Evolutionary conservation across 371 early-diverging fungal species (phyloP).

Genomic region (Mucor piriformis): DNA sequence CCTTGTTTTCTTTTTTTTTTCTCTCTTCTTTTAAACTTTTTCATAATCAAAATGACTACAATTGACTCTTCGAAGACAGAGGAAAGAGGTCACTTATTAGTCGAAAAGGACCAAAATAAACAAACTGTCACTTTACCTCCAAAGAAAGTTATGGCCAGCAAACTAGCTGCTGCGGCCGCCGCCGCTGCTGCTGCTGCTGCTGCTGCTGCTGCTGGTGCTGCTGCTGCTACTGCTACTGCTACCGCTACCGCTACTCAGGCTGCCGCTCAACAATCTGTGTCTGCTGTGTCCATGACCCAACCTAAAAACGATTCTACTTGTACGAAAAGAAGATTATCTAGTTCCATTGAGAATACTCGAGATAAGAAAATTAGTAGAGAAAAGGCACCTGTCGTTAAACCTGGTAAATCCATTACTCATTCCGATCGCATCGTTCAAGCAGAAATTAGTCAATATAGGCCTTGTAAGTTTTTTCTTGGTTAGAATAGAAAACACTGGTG

Average conservation of each 20-base stretch:
- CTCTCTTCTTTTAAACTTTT: neutral
- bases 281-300: no score
- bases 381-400: slow-evolving; percentile 7
- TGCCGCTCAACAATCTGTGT: neutral
- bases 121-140: slow-evolving; percentile 25
- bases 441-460: slow-evolving; percentile 46
- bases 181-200: slow-evolving; percentile 9
- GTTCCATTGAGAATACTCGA: slow-evolving; percentile 12
- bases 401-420: slow-evolving; percentile 42
- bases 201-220: neutral
- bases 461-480: slow-evolving; percentile 38
- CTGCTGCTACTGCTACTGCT: neutral
- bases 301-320: neutral
- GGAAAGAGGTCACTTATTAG: slow-evolving; percentile 16
- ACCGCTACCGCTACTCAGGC: neutral
- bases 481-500: neutral
- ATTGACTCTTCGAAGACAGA: slow-evolving; percentile 26
- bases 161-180: slow-evolving; percentile 23
- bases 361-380: slow-evolving; percentile 19
- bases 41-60: slow-evolving; percentile 20
- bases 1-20: slow-evolving; percentile 8
- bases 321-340: slow-evolving; percentile 20
- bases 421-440: slow-evolving; percentile 55
- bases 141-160: slow-evolving; percentile 33
- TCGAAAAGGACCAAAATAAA: slow-evolving; percentile 27